These are phyloP conservation scores for Pleurotus salmoneostramineus DNA, from an alignment of 768 basidiomycete genomes.

Conservation along the genomic window DNA sequence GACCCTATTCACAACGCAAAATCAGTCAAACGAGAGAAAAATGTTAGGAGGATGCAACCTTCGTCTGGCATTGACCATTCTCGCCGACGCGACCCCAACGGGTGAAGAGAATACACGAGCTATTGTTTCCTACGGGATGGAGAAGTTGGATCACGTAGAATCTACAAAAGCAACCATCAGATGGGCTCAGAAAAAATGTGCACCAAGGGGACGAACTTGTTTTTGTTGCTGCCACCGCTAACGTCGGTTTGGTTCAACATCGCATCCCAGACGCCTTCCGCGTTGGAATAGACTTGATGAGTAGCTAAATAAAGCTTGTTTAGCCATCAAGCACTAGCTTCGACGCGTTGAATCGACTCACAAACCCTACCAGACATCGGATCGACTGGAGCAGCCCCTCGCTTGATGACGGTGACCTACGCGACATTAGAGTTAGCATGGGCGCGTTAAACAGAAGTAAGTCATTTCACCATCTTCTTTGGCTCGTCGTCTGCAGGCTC, in stretches of 20 bases:
- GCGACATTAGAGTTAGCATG: not conserved
- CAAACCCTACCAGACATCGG: conserved; percentile 38
- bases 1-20: conserved; percentile 32
- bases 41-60: conserved; percentile 25
- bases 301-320: conserved; percentile 26
- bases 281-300: conserved; percentile 45
- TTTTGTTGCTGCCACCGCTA: conserved; percentile 45
- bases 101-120: conserved; percentile 37
- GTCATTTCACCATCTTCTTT: conserved; percentile 38
- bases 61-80: conserved; percentile 42
- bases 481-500: conserved; percentile 19
- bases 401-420: conserved; percentile 39
- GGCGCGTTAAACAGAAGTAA: conserved; percentile 4
- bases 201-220: conserved; percentile 36
- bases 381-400: conserved; percentile 56
- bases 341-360: conserved; percentile 24
- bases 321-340: not conserved
- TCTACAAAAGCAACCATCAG: conserved; percentile 19
- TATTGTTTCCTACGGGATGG: conserved; percentile 38
- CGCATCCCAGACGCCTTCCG: conserved; percentile 48
- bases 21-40: not conserved
- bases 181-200: not conserved
- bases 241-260: conserved; percentile 62
- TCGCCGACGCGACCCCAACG: conserved; percentile 66
- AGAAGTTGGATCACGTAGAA: conserved; percentile 59